These are phyloP conservation scores for Bryopsis sp. DNA, from an alignment of 139 green algal genomes.

Conservation along the genomic window DNA sequence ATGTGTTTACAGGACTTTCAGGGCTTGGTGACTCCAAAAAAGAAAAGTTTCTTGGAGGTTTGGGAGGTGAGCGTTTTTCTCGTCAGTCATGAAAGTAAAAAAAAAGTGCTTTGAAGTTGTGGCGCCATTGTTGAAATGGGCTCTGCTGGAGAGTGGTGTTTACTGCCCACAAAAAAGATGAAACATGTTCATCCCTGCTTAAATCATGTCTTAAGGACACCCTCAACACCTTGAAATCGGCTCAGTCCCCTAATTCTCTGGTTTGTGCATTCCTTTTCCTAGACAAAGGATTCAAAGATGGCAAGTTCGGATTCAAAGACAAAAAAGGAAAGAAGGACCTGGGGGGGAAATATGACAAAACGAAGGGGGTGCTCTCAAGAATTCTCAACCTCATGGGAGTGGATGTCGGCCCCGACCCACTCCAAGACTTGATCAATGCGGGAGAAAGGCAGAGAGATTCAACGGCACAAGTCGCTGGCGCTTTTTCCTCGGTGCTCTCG, in stretches of 20 bases:
- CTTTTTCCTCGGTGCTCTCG: neutral
- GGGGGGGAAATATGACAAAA: constrained; percentile 2
- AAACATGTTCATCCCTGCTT: neutral
- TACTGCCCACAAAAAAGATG: neutral
- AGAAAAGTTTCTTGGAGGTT: too few relatives aligned
- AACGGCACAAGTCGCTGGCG: neutral
- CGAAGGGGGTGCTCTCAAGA: neutral
- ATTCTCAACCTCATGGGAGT: constrained; percentile 3
- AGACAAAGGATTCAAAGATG: too few relatives aligned
- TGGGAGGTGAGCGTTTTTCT: too few relatives aligned
- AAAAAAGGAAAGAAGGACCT: neutral
- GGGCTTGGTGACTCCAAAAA: too few relatives aligned
- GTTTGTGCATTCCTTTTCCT: neutral
- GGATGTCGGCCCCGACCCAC: neutral
- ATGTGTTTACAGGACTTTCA: too few relatives aligned
- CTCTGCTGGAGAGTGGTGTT: too few relatives aligned
- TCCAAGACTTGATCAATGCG: constrained; percentile 5
- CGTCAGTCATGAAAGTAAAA: too few relatives aligned
- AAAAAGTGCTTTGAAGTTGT: too few relatives aligned
- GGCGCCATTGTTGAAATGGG: too few relatives aligned
- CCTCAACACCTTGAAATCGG: neutral
- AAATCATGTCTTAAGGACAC: neutral
- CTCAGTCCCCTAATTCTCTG: neutral
- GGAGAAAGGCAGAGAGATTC: neutral
- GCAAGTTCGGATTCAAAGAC: neutral